phyloP scores from a whole-genome alignment of 257 asterid genomes.

The Solanum etuberosum region DNA sequence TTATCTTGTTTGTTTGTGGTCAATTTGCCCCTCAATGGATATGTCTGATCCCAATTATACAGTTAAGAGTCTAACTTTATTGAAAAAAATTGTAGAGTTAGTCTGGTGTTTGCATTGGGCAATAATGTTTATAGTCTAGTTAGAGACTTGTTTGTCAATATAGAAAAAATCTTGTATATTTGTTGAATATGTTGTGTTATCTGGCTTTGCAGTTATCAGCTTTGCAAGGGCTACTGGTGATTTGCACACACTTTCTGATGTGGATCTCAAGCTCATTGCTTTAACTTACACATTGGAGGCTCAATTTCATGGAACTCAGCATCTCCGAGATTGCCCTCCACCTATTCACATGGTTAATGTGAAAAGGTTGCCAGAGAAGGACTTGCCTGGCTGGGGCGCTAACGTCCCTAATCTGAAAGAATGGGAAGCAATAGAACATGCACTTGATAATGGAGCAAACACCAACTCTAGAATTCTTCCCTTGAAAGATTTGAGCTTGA shows the following conservation, averaged over 20 bases:
- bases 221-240: conserved; percentile 99
- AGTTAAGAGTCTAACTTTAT: not conserved
- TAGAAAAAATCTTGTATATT: not conserved
- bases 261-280: conserved; percentile 93
- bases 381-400: conserved; percentile 96
- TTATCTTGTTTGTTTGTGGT: not conserved
- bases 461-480: conserved; percentile 67
- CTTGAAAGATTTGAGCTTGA: conserved; percentile 47
- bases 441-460: conserved; percentile 34
- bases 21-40: not conserved
- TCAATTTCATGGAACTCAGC: conserved; percentile 74
- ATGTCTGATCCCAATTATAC: not conserved
- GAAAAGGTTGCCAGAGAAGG: conserved; percentile 88
- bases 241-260: conserved; percentile 94
- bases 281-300: conserved; percentile 74
- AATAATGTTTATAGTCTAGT: not conserved
- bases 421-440: conserved; percentile 90
- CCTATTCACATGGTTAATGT: conserved; percentile 68
- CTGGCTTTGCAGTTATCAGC: conserved; percentile 44
- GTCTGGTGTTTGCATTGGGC: no score
- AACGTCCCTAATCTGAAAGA: conserved; percentile 92
- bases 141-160: not conserved
- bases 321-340: conserved; percentile 77
- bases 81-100: no score
- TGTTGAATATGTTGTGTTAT: not conserved